Evolutionary conservation across 441 rosid species (phyloP), one percentile per base, ranked within the genome.

Genomic region (Croton setiger): DNA sequence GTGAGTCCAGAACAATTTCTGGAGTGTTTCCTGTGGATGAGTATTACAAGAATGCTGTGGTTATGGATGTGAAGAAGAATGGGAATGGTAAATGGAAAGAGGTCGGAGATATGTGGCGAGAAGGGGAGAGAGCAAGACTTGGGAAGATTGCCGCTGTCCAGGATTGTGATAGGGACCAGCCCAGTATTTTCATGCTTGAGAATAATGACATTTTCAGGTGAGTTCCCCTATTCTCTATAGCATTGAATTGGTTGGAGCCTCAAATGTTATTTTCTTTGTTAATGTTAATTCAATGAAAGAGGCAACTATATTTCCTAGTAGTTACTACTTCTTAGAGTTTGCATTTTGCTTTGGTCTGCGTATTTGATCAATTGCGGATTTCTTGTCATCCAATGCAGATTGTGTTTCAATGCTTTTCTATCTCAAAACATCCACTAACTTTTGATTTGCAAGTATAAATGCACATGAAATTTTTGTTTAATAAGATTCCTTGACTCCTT

Each of bases 21-120:
- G 93, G 98, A 12, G 83, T 93, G 60, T 84, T 89, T 70, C 94
- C 97, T 0, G 91, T 93, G 56, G 97, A 91, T 67, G 93, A 86
- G 74, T 88, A 91, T 62, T 91, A 85, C 36, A 86, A 76, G 75
- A 93, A 93, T 69, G 97, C 96, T 0, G 85, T 84, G 61, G 96
- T 93, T 65, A 84, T 93, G 92, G 82, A 86, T 43, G 51, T 88
- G 78, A 78, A 75, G 62, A 74, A 47, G 39, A 71, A 54, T 27
- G 68, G 79, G 59, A 72, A 53, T 20, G 66, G 79, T 23, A 80
- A 72, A 52, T 93, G 98, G 98, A 77, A 86, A 78, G 80, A 85
- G 59, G 74, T 91, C 68, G 91, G 92, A 49, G 86, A 89, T 81
- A 91, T 91, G 92, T 91, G 98, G 95, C 76, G 69, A 58, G 86